Evolutionary conservation across 306 rosid genomes (phyloP), one percentile per base, ranked within the genome.

Genomic region (Carpinus fangiana): DNA sequence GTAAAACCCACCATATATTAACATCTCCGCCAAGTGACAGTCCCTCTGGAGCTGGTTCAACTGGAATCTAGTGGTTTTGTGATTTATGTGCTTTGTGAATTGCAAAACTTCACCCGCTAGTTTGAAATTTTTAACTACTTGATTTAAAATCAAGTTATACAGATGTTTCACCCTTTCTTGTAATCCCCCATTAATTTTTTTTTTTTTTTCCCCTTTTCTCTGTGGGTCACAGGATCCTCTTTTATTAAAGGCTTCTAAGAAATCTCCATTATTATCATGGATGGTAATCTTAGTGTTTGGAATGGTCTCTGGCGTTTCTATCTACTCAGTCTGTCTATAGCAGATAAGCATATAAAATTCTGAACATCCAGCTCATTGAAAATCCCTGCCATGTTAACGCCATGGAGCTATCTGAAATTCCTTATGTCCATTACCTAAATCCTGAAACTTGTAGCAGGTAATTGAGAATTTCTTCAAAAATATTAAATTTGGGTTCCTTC

Each of bases 371-470:
- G 82, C 81, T 83, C 62, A 75, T 84, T 38, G 90, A 82, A 66
- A 82, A 66, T 73, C 90, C 90, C 79, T 71, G 70, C 55, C 83
- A 12, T 17, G 79, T 69, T 55, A 71, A 59, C 47, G 67, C 48
- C 12, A 31, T 66, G 50, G 77, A 83, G 55, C 87, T 56, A 72
- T 55, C 48, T 2, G 84, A 88, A 77, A 57, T 81, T 66, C 87
- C 88, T 36, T 77, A 70, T 65, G 78, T 45, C 65, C 95, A 95
- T 83, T 95, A 88, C 80, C 98, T 98, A 26, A 83, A 76, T n/a
- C 99, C 99, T 31, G 59, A 77, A 85, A 85, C 96, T 62, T 95
- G 91, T 88, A 91, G 76, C 94, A 88, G 98, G 98, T 95, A 87
- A 76, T 66, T 74, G 46, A 70, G 68, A 78, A 47, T 57, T 88